Percentiles rank a stretch among this genome's conserved stretches.
These are phyloP conservation scores for Alternaria alternata DNA, from an alignment of 2,329 filamentous ascomycete species.

Conservation along the genomic window DNA sequence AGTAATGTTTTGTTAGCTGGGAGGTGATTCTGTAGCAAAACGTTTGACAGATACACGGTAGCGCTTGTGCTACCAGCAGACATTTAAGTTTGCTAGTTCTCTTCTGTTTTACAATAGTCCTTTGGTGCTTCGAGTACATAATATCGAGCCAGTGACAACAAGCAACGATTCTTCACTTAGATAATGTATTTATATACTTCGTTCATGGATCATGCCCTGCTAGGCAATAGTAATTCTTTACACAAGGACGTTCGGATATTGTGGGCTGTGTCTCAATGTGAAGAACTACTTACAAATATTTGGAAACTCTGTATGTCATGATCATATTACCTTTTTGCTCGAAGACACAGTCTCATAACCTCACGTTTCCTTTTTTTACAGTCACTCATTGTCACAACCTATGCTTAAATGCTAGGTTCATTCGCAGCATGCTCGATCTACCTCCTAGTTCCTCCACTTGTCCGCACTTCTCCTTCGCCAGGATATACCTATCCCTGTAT, in stretches of 20 bases:
- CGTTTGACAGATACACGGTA: neutral
- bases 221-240: neutral
- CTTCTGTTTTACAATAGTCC: neutral
- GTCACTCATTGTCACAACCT: neutral
- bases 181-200: neutral
- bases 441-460: neutral
- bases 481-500: neutral
- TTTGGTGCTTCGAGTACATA: neutral
- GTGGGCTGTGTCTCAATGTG: neutral
- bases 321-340: neutral
- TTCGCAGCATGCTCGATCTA: neutral
- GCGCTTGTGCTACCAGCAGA: neutral
- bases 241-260: neutral
- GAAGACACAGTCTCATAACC: neutral
- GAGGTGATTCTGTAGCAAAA: neutral
- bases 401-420: neutral
- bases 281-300: neutral
- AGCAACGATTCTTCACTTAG: neutral
- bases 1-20: neutral
- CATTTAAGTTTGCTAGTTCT: neutral
- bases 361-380: neutral
- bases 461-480: neutral
- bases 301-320: neutral
- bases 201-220: neutral
- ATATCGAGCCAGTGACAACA: neutral